Evolutionary conservation across 208 protist species (phyloP).

Genomic region (Crithidia bombi): DNA sequence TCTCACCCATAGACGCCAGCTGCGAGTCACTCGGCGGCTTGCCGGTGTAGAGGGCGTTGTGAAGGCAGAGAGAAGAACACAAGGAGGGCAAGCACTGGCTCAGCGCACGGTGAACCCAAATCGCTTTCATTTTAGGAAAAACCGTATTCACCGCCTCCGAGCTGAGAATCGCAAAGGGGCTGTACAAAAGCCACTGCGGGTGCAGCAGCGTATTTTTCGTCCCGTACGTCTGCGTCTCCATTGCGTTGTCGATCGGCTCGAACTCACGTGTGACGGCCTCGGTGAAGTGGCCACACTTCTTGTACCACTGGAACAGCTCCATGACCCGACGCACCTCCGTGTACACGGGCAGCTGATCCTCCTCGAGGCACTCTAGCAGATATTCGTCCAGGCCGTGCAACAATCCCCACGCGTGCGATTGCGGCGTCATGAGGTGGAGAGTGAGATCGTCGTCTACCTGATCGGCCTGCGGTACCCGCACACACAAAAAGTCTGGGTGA

Average conservation of each 20-base stretch:
- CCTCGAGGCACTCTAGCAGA: slow-evolving; percentile 85
- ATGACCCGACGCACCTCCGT: slow-evolving; percentile 67
- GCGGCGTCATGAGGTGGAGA: slow-evolving; percentile 85
- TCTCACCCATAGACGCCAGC: slow-evolving; percentile 82
- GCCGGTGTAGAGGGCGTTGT: slow-evolving; percentile 90
- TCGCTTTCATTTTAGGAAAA: slow-evolving; percentile 78
- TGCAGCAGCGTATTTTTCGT: slow-evolving; percentile 62
- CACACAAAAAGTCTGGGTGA: slow-evolving; percentile 78
- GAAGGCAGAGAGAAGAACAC: slow-evolving; percentile 83
- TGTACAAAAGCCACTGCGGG: slow-evolving; percentile 85
- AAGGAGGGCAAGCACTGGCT: slow-evolving; percentile 86
- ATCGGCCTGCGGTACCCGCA: slow-evolving; percentile 54
- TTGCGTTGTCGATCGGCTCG: slow-evolving; percentile 81
- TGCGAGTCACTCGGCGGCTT: slow-evolving; percentile 85
- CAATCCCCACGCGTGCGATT: slow-evolving; percentile 88
- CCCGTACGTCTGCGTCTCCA: slow-evolving; percentile 82
- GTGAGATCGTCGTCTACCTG: slow-evolving; percentile 89
- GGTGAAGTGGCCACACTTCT: slow-evolving; percentile 82
- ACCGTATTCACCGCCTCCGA: slow-evolving; percentile 60
- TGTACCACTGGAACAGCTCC: slow-evolving; percentile 90
- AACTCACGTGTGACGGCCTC: slow-evolving; percentile 68
- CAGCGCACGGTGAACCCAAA: slow-evolving; percentile 90
- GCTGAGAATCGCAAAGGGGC: slow-evolving; percentile 84
- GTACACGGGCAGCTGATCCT: slow-evolving; percentile 84
- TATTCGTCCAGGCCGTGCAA: slow-evolving; percentile 91